phyloP scores from a whole-genome alignment of 176 grass and related monocot genomes.

The Carex scoparia region DNA sequence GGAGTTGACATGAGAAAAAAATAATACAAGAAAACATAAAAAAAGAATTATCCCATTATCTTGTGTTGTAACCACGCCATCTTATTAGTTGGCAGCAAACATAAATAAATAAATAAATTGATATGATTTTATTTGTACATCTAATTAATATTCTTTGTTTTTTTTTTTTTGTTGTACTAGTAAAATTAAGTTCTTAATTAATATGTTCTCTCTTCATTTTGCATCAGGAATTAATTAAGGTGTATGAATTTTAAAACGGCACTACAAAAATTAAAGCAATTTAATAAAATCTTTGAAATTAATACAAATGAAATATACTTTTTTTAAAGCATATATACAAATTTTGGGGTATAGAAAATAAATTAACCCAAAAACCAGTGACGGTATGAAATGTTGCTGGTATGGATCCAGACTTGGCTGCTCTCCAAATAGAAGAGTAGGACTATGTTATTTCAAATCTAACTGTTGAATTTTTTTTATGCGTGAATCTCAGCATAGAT shows the following conservation, averaged over 20 bases:
- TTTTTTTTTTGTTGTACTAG: neutral
- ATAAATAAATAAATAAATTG: constrained; percentile 2
- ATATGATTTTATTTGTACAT: neutral
- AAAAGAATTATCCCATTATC: neutral
- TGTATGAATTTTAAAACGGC: neutral
- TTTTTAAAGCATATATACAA: neutral
- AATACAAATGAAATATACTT: neutral
- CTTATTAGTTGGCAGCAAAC: neutral
- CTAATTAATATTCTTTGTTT: neutral
- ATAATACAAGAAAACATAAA: neutral
- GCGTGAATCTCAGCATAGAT: no score
- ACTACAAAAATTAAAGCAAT: neutral
- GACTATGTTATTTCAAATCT: no score
- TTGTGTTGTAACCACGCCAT: neutral
- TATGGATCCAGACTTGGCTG: no score
- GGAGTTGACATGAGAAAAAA: neutral
- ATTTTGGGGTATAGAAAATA: neutral
- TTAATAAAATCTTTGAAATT: no score
- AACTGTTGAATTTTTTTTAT: no score
- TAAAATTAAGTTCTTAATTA: neutral
- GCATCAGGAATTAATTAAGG: neutral
- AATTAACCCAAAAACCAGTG: no score
- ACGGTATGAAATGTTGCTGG: no score
- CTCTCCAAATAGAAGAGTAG: no score
- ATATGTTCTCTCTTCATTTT: neutral